Evolutionary conservation across 441 rosid species (phyloP), one percentile per base, ranked within the genome.

Genomic region (Lagerstroemia fauriei): DNA sequence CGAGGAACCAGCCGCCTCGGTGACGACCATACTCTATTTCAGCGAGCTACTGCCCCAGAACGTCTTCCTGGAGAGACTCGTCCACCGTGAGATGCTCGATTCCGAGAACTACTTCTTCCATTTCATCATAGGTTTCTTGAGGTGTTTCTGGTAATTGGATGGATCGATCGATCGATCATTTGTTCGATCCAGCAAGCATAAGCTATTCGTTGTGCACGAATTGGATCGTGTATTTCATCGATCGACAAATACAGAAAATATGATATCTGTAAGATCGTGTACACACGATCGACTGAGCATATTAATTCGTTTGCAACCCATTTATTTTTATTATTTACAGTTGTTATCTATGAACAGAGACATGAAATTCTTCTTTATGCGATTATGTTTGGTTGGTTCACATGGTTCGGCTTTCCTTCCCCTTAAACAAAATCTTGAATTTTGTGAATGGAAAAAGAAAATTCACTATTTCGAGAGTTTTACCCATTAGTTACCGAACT

Each of bases 21-120:
- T 92, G 63, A n/a, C 93, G 9, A 92, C 94, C 7, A 22, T 92
- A 44, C 80, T 92, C 22, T 88, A 84, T 71, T 91, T 88, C 85
- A 89, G 90, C 66, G 85, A 88, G 29, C 91, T 89, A 76, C 86
- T 90, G 27, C 94, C 94, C 41, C 91, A 85, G 31, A 86, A 85
- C 79, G 41, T 63, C 3, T 32, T 75, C 14, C 81, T 88, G 84
- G 83, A 84, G 63, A 87, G 90, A 80, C 48, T 90, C 83, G 90
- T 92, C 66, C 89, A 83, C 29, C 90, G 41, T 41, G 88, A 88
- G 1, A 50, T 89, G 80, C 89, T 90, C 47, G 81, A 86, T 59
- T 84, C 46, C 13, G 87, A 85, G 3, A 87, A 90, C 70, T 87
- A 90, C 78, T 73, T 87, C 41, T 89, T 91, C 82, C 91, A 90